Base-by-base conservation (phyloP, 495 filamentous ascomycete genomes). In the Pyronema domesticum region DNA sequence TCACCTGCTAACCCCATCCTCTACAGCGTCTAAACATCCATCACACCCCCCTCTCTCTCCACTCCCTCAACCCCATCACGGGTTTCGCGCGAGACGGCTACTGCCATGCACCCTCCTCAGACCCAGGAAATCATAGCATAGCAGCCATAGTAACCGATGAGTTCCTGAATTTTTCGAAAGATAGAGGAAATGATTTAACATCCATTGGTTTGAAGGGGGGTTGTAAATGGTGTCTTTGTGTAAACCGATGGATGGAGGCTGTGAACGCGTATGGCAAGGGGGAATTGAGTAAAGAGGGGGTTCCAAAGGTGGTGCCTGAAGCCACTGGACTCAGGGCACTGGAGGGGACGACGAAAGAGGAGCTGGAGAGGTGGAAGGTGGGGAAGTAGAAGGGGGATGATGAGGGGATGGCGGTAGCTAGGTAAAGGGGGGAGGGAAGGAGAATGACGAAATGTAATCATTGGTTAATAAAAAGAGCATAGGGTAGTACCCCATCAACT, bases 21-120 rank as follows among this genome's bases (percentile, higher is more conserved):
- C 23, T 18, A 52, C 11, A 62, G 59, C 46, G 51, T 14, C 39
- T 57, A 17, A 62, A 62, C 47, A 77, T 81, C 47, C 72, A 78
- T 64, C 72, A 73, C 43, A 70, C 74, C 48, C 78, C 78, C 8
- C 71, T 81, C 15, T 66, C 67, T 33, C 62, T 75, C 52, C 79
- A 80, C 69, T 74, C 73, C 53, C 70, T 73, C 37, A 63, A 69
- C 36, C 79, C 79, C 0, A 65, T 75, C 62, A 80, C 77, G 3
- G 79, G 79, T 30, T 80, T 70, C 68, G 71, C 74, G 55, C 72
- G 79, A 19, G 75, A 76, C 53, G 79, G 78, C 3, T 81, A 77
- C 66, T 81, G 79, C 62, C 66, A 72, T 19, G 70, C 53, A 37
- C 67, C 33, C 67, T 67, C 54, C 64, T 70, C 46, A 45, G 70